Conservation (phyloP, 164 flowering plant species). For the Umbilicus rupestris region DNA sequence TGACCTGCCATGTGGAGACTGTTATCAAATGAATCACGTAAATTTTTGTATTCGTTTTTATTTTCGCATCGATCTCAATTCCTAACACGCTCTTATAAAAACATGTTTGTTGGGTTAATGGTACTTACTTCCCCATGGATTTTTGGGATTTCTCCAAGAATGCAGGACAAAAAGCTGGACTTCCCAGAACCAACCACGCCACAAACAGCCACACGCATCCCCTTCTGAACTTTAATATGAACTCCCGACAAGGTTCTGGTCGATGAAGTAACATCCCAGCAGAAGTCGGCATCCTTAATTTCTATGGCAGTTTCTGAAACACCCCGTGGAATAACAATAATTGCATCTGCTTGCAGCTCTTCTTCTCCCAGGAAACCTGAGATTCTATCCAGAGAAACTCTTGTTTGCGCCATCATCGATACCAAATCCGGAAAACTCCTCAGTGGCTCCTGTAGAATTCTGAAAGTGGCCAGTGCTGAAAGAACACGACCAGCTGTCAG, state of each 20-base stretch:
- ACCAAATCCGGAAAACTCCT: conserved; percentile 93
- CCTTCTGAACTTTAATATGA: conserved; percentile 59
- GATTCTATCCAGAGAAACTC: conserved; percentile 89
- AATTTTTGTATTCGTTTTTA: too few species aligned
- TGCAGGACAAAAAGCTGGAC: conserved; percentile 90
- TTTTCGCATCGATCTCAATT: too few species aligned
- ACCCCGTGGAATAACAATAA: conserved; percentile 55
- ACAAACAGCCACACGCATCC: conserved; percentile 94
- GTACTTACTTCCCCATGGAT: conserved; percentile 74
- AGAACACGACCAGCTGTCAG: conserved; percentile 93
- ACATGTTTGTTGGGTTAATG: neutral
- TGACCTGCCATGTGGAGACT: conserved; percentile 41
- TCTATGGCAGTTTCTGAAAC: conserved; percentile 56
- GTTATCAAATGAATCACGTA: too few species aligned
- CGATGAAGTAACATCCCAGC: conserved; percentile 78
- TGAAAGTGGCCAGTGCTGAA: conserved; percentile 92
- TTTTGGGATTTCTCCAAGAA: conserved; percentile 97
- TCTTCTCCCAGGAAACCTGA: conserved; percentile 74
- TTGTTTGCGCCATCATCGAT: conserved; percentile 96
- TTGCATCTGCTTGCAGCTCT: conserved; percentile 83
- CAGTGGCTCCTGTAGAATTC: conserved; percentile 94
- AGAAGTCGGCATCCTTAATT: conserved; percentile 63
- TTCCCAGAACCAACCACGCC: conserved; percentile 96
- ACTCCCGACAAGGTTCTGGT: conserved; percentile 62
- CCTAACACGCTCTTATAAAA: too few species aligned